Evolutionary conservation across 495 filamentous ascomycete species (phyloP).

Genomic region (Penicillium coffeae): DNA sequence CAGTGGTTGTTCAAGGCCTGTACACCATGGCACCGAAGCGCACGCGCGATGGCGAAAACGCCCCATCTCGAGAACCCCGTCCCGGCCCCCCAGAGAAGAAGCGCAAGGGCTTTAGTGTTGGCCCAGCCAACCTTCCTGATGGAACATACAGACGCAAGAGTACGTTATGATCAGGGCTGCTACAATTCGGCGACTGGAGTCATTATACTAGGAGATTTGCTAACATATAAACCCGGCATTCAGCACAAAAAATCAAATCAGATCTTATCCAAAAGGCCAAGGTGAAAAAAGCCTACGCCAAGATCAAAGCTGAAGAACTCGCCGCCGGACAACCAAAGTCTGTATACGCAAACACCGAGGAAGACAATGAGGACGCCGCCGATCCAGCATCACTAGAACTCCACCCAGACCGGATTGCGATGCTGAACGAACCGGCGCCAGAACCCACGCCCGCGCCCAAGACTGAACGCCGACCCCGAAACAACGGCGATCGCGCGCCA

Average conservation of each 20-base stretch:
- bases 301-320: constrained; percentile 65
- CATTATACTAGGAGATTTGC: background rate
- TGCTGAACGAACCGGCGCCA: constrained; percentile 50
- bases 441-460: constrained; percentile 22
- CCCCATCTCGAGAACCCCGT: constrained; percentile 21
- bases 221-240: constrained; percentile 6
- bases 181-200: too few species aligned
- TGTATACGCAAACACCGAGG: constrained; percentile 29
- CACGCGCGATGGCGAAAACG: constrained; percentile 46
- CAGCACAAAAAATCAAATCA: constrained; percentile 89
- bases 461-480: constrained; percentile 16
- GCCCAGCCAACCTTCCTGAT: constrained; percentile 90
- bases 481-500: constrained; percentile 12
- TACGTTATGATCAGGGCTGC: too few species aligned
- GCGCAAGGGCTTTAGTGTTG: constrained; percentile 71
- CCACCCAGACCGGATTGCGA: constrained; percentile 69
- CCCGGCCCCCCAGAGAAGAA: constrained; percentile 48
- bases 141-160: constrained; percentile 89
- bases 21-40: constrained; percentile 62
- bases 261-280: constrained; percentile 91
- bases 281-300: constrained; percentile 88
- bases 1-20: background rate
- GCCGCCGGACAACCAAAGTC: constrained; percentile 28
- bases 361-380: constrained; percentile 11
- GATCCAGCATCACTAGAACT: constrained; percentile 50